Evolutionary conservation across 2,329 filamentous ascomycete species (phyloP).

Genomic region (Fonsecaea erecta): DNA sequence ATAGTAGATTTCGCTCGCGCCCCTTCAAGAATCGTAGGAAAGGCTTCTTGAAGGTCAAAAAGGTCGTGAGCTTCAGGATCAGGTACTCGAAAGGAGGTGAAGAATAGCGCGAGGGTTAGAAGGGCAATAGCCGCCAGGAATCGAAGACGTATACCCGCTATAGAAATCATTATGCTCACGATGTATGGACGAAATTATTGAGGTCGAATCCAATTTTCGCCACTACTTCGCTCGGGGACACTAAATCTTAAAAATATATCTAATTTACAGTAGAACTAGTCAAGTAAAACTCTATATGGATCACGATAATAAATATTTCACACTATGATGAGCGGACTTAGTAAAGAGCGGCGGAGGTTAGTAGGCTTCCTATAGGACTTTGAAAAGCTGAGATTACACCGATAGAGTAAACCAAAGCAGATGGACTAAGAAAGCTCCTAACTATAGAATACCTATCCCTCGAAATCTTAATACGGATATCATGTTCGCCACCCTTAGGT

Average conservation of each 20-base stretch:
- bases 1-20: background rate
- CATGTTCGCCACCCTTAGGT: background rate
- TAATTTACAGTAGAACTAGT: background rate
- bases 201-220: background rate
- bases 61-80: background rate
- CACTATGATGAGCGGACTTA: background rate
- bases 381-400: background rate
- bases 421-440: background rate
- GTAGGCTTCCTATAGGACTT: background rate
- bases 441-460: background rate
- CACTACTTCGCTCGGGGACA: background rate
- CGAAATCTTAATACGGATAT: background rate
- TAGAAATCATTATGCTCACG: background rate
- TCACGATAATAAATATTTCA: background rate
- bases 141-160: background rate
- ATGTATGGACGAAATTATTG: background rate
- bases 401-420: background rate
- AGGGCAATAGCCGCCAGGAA: background rate
- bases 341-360: background rate
- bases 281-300: background rate
- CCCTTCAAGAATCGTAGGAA: background rate
- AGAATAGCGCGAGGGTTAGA: background rate
- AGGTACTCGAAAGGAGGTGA: background rate
- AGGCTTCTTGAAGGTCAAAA: background rate
- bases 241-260: background rate